A percentile compares a stretch with the other conserved stretches of the same genome.
Evolutionary conservation across 768 basidiomycete genomes (phyloP).

Genomic region (Tephrocybe sp.): DNA sequence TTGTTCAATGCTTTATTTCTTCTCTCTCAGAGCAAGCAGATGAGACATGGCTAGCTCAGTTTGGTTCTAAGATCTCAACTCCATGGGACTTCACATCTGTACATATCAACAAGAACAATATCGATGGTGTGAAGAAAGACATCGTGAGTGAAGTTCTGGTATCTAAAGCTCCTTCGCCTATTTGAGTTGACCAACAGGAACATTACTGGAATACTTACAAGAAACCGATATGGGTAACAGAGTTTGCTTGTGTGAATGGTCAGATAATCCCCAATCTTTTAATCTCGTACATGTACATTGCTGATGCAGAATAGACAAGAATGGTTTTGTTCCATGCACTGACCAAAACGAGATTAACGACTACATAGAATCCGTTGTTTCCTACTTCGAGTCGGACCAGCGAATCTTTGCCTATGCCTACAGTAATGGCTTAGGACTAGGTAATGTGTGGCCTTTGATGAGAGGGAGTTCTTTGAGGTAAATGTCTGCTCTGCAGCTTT

Average conservation of each 20-base stretch:
- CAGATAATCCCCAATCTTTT: background rate
- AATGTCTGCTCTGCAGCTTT: background rate
- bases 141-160: constrained; percentile 26
- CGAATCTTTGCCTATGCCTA: constrained; percentile 43
- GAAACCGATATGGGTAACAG: constrained; percentile 48
- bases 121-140: constrained; percentile 41
- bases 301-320: constrained; percentile 23
- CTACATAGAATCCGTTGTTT: constrained; percentile 38
- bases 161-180: background rate
- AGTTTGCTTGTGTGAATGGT: constrained; percentile 49
- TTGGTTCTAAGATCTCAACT: constrained; percentile 33
- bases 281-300: background rate
- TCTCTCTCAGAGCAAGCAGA: constrained; percentile 38
- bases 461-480: constrained; percentile 33
- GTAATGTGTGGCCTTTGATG: constrained; percentile 44
- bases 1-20: background rate
- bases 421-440: constrained; percentile 45
- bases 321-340: constrained; percentile 40
- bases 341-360: constrained; percentile 39
- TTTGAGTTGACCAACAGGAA: constrained; percentile 24
- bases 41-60: constrained; percentile 44
- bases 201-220: constrained; percentile 39
- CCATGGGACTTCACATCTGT: constrained; percentile 46
- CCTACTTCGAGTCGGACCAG: constrained; percentile 32
- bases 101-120: constrained; percentile 46